Percentiles rank a stretch among this genome's conserved stretches.
phyloP scores from a whole-genome alignment of 768 basidiomycete genomes.

The Naganishia antarctica region DNA sequence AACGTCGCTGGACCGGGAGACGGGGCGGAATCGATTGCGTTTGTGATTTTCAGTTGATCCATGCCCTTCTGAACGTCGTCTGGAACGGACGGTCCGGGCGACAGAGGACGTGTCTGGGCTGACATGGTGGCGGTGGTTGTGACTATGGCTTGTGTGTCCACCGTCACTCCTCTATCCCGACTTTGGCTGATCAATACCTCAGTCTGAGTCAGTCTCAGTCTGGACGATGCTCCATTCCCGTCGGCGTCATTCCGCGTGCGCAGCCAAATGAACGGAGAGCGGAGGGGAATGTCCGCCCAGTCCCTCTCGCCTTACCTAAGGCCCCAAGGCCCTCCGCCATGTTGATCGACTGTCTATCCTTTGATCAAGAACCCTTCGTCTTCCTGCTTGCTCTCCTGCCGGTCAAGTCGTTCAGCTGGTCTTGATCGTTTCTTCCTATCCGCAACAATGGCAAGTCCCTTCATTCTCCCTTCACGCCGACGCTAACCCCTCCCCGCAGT shows the following conservation, averaged over 20 bases:
- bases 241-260: too few species aligned
- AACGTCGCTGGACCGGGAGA: not conserved
- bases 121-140: not conserved
- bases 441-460: not conserved
- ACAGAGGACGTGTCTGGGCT: too few species aligned
- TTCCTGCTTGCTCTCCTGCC: too few species aligned
- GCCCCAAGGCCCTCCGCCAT: not conserved
- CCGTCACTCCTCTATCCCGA: too few species aligned
- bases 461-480: not conserved
- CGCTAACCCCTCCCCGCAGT: not conserved
- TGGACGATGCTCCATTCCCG: too few species aligned
- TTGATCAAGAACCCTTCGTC: not conserved
- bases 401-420: not conserved
- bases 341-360: constrained; percentile 13
- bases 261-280: too few species aligned
- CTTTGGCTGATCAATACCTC: not conserved
- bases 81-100: too few species aligned
- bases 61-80: not conserved
- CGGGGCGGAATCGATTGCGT: not conserved
- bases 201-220: too few species aligned
- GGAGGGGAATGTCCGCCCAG: too few species aligned
- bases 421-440: not conserved
- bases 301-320: not conserved
- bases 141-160: not conserved
- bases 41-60: constrained; percentile 9